Evolutionary conservation across 768 basidiomycete genomes (phyloP), one percentile per base, ranked within the genome.

Genomic region (Suillus ampliporus): DNA sequence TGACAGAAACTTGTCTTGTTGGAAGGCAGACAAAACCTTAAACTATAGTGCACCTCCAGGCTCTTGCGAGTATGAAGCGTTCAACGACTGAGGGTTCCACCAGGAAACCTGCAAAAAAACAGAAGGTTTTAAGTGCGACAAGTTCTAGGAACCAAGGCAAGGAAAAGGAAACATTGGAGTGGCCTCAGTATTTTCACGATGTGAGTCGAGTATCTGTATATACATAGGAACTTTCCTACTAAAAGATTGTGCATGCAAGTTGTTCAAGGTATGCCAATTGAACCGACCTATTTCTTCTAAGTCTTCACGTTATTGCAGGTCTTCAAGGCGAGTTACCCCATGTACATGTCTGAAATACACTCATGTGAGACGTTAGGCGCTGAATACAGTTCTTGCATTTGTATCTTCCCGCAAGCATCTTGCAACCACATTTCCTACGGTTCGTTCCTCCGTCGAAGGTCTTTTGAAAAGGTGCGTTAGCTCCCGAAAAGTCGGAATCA

Each of bases 361-460:
- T 57, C 41, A 35, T 4, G 54, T 13, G 19, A 61, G 60, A 6
- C 17, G 14, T 15, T 43, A 96, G 92, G 92, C 94, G 11, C 78
- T 96, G 52, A 96, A 95, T 68, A 93, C 94, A 15, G 92, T 97
- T 5, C 83, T 95, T 44, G 94, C 91, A 0, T 97, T 97, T 69
- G 83, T 94, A 43, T 91, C 92, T 3, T 88, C 92, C 0, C 83
- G 92, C 64, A 91, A 92, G 66, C 86, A 91, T 65, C 74, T 96
- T 38, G 90, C 92, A 8, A 88, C 86, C 8, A 95, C 92, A 0
- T 96, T 95, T 69, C 80, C 87, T 7, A 83, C 86, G 4, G 82
- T 95, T 28, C 83, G 89, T 47, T 81, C 84, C 15, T 92, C 92
- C n/a, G 92, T 94, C 0, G 94, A 96, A 77, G 80, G 83, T 52